A percentile compares a stretch with the other conserved stretches of the same genome.
These are phyloP conservation scores for Jatropha multifida DNA, from an alignment of 441 rosid genomes.

Conservation along the genomic window DNA sequence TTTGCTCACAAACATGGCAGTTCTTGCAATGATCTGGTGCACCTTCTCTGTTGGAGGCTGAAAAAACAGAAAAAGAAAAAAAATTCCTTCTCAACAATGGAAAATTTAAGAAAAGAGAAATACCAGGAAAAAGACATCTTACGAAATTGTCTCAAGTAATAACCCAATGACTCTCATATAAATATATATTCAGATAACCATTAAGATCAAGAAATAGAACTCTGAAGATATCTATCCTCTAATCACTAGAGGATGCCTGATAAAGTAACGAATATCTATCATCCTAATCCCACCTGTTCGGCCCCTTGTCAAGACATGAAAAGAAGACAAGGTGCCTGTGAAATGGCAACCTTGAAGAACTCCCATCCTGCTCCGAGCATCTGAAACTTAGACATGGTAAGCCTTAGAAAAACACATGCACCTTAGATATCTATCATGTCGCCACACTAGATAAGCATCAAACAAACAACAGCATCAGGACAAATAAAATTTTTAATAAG, in stretches of 20 bases:
- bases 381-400: constrained; percentile 99
- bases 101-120: constrained; percentile 25
- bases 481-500: constrained; percentile 16
- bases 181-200: constrained; percentile 45
- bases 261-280: constrained; percentile 56
- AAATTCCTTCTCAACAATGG: constrained; percentile 32
- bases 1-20: constrained; percentile 80
- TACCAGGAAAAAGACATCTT: constrained; percentile 25
- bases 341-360: constrained; percentile 66
- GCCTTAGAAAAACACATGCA: constrained; percentile 95
- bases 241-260: constrained; percentile 47
- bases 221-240: constrained; percentile 55
- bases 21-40: constrained; percentile 88
- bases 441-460: constrained; percentile 58
- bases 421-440: constrained; percentile 61
- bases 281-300: constrained; percentile 97
- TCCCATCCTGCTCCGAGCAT: constrained; percentile 86
- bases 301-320: constrained; percentile 94
- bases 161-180: constrained; percentile 47
- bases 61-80: constrained; percentile 27
- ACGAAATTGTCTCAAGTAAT: constrained; percentile 32
- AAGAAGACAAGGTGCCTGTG: constrained; percentile 90
- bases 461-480: constrained; percentile 39
- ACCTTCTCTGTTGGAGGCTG: constrained; percentile 95
- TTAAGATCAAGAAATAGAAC: constrained; percentile 59